These are phyloP conservation scores for Pistacia atlantica DNA, from an alignment of 345 rosid genomes.

Conservation along the genomic window DNA sequence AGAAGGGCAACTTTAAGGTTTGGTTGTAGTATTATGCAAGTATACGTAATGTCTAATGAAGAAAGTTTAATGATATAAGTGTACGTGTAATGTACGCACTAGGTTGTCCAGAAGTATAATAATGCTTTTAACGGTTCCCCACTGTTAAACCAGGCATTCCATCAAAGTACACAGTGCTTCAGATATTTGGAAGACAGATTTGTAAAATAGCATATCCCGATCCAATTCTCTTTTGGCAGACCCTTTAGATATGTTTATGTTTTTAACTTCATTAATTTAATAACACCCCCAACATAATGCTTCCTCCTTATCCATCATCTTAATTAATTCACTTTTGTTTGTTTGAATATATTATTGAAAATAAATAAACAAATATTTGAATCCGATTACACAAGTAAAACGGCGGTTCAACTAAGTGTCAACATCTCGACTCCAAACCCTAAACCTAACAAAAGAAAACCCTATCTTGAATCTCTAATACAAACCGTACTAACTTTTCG, in stretches of 20 bases:
- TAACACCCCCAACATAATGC: no score
- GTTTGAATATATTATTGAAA: no score
- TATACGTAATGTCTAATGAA: no score
- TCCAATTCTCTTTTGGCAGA: slow-evolving; percentile 14
- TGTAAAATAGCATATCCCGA: slow-evolving; percentile 29
- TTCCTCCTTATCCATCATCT: no score
- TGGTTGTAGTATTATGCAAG: no score
- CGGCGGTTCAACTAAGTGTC: background rate
- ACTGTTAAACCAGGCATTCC: background rate
- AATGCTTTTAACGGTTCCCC: slow-evolving; percentile 3
- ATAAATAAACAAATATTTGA: no score
- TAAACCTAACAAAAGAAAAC: background rate
- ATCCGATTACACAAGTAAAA: background rate
- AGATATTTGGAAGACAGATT: background rate
- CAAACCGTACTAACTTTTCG: slow-evolving; percentile 13
- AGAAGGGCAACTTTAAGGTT: no score
- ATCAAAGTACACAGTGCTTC: background rate
- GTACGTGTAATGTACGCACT: no score
- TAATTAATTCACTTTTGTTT: no score
- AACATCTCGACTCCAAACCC: slow-evolving; percentile 5
- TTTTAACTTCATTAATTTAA: background rate
- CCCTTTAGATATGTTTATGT: slow-evolving; percentile 8
- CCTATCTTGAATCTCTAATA: background rate
- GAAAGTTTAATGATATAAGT: no score
- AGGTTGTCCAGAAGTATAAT: no score